Conservation (phyloP, 2,329 filamentous ascomycete genomes). For the Verticillium tricorpus region DNA sequence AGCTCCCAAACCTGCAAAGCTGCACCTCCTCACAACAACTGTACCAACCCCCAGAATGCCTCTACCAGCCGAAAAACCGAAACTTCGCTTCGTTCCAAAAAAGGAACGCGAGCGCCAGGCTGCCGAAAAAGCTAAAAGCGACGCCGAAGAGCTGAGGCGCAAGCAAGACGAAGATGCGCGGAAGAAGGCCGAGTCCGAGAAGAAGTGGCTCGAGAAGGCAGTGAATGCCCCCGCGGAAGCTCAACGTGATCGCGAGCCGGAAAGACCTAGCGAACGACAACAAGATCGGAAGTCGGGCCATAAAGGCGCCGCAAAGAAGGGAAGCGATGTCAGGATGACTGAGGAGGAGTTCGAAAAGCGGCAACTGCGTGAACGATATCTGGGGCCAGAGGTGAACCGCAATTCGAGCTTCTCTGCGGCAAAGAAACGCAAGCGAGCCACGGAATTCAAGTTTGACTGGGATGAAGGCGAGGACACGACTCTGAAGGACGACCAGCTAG, state of each 20-base stretch:
- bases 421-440: slow-evolving; percentile 91
- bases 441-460: slow-evolving; percentile 98
- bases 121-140: slow-evolving; percentile 70
- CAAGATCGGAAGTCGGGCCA: slow-evolving; percentile 23
- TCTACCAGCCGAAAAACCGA: slow-evolving; percentile 56
- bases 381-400: slow-evolving; percentile 83
- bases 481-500: slow-evolving; percentile 75
- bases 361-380: slow-evolving; percentile 76
- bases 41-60: slow-evolving; percentile 61
- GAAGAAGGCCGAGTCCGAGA: slow-evolving; percentile 63
- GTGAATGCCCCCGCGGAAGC: slow-evolving; percentile 6
- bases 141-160: slow-evolving; percentile 53
- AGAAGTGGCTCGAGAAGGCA: slow-evolving; percentile 22
- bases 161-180: slow-evolving; percentile 56
- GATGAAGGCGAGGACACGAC: slow-evolving; percentile 92
- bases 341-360: slow-evolving; percentile 65
- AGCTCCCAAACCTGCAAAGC: slow-evolving; percentile 11
- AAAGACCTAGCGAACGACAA: slow-evolving; percentile 32
- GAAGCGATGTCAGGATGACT: slow-evolving; percentile 21
- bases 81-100: slow-evolving; percentile 84
- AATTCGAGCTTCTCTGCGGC: slow-evolving; percentile 84
- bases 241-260: slow-evolving; percentile 19
- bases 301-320: slow-evolving; percentile 29
- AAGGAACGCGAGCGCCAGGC: slow-evolving; percentile 77
- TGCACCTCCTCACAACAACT: slow-evolving; percentile 82